phyloP scores from a whole-genome alignment of 2,329 filamentous ascomycete species.

The Ophiostoma piceae region DNA sequence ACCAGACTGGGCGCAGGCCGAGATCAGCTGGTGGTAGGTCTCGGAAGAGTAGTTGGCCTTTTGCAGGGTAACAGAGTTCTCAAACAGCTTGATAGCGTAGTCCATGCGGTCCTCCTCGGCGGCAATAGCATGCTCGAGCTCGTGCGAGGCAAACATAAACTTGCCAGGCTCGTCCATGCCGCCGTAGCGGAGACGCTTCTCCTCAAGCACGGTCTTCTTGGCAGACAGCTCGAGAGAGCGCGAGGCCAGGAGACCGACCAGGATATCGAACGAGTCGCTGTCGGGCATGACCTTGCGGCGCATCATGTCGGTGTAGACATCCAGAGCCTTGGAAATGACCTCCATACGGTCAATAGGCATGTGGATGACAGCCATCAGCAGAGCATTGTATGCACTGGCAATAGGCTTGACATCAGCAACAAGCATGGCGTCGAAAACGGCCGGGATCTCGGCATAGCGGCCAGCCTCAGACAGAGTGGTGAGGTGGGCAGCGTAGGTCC shows the following conservation, averaged over 20 bases:
- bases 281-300: slow-evolving; percentile 76
- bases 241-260: slow-evolving; percentile 75
- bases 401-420: slow-evolving; percentile 75
- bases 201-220: slow-evolving; percentile 68
- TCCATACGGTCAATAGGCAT: slow-evolving; percentile 74
- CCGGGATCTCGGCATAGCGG: slow-evolving; percentile 81
- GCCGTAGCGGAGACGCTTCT: slow-evolving; percentile 77
- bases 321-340: slow-evolving; percentile 82
- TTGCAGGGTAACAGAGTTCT: slow-evolving; percentile 62
- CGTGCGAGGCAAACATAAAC: slow-evolving; percentile 84
- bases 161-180: slow-evolving; percentile 77
- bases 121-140: slow-evolving; percentile 80
- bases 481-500: slow-evolving; percentile 72
- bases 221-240: slow-evolving; percentile 73
- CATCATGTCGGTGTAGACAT: slow-evolving; percentile 96
- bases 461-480: slow-evolving; percentile 64
- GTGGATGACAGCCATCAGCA: slow-evolving; percentile 78
- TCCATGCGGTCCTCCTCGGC: slow-evolving; percentile 81
- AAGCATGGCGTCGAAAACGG: slow-evolving; percentile 85
- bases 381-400: slow-evolving; percentile 82
- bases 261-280: slow-evolving; percentile 77
- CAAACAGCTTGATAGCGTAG: slow-evolving; percentile 80
- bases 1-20: slow-evolving; percentile 77
- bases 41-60: slow-evolving; percentile 67
- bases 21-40: slow-evolving; percentile 80